Conservation (phyloP, 139 green algal genomes). For the Haematococcus sp. region DNA sequence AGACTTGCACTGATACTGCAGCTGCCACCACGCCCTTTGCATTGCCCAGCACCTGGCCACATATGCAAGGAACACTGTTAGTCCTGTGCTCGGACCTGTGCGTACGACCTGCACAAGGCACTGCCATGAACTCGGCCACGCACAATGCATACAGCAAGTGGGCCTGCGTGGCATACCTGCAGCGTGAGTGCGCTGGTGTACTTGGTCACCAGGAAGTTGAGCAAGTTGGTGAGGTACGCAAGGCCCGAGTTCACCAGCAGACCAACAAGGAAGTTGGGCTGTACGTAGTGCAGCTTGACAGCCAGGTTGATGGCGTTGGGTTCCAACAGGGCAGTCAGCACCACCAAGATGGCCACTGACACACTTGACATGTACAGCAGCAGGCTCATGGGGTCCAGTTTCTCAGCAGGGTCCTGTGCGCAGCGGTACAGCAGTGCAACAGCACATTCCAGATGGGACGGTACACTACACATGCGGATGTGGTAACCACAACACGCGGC, state of each 20-base stretch:
- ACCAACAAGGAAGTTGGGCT: conserved; percentile 16
- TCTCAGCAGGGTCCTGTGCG: conserved; percentile 59
- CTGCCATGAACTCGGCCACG: not conserved
- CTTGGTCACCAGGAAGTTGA: conserved; percentile 97
- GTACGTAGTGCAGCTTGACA: not conserved
- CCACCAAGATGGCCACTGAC: conserved; percentile 64
- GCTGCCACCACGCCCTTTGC: conserved; percentile 93
- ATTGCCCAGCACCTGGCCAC: conserved; percentile 90
- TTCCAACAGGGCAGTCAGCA: conserved; percentile 72
- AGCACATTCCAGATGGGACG: too few relatives aligned
- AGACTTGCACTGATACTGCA: conserved; percentile 78
- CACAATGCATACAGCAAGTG: too few relatives aligned
- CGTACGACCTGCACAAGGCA: not conserved
- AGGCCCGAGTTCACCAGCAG: conserved; percentile 83
- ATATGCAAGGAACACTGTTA: not conserved
- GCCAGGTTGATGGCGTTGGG: conserved; percentile 23
- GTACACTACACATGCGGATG: too few relatives aligned
- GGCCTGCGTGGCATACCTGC: conserved; percentile 41
- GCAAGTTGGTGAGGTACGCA: conserved; percentile 95
- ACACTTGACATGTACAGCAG: conserved; percentile 87
- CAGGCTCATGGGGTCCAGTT: conserved; percentile 88
- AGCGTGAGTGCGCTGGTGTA: conserved; percentile 92
- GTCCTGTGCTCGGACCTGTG: not conserved
- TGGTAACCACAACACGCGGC: too few relatives aligned
- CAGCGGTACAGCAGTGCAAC: too few relatives aligned